Evolutionary conservation across 495 filamentous ascomycete species (phyloP).

Genomic region (Achaetomiella virescens): DNA sequence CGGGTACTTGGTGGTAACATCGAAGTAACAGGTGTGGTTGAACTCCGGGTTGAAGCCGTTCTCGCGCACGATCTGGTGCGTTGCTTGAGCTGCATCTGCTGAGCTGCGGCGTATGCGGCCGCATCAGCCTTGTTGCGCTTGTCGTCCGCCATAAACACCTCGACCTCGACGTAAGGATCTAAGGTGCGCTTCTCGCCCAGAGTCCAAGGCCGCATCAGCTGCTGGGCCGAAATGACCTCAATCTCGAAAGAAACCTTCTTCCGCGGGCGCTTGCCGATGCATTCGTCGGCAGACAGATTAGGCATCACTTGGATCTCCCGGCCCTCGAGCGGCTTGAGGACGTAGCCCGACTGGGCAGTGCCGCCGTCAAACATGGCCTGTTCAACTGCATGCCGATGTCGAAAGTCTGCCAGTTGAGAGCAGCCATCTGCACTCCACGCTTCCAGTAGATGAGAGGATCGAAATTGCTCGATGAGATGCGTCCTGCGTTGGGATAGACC

Average conservation of each 20-base stretch:
- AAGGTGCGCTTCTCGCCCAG: slow-evolving; percentile 65
- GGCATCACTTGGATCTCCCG: slow-evolving; percentile 52
- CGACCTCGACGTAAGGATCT: slow-evolving; percentile 90
- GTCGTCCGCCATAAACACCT: slow-evolving; percentile 91
- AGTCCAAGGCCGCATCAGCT: slow-evolving; percentile 74
- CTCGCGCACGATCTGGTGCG: slow-evolving; percentile 69
- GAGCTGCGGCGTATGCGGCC: slow-evolving; percentile 38
- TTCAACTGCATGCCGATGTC: slow-evolving; percentile 93
- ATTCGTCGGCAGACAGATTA: slow-evolving; percentile 38
- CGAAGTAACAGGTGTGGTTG: slow-evolving; percentile 62
- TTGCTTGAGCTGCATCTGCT: slow-evolving; percentile 58
- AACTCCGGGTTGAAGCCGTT: slow-evolving; percentile 93
- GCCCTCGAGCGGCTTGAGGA: slow-evolving; percentile 83
- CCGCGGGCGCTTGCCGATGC: slow-evolving; percentile 55
- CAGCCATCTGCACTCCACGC: slow-evolving; percentile 92
- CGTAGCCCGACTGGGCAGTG: slow-evolving; percentile 79
- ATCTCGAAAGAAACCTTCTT: slow-evolving; percentile 78
- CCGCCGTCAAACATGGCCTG: slow-evolving; percentile 97
- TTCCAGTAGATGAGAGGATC: slow-evolving; percentile 90
- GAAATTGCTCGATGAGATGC: slow-evolving; percentile 83
- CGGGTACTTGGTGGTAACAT: slow-evolving; percentile 81
- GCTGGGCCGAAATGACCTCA: slow-evolving; percentile 87
- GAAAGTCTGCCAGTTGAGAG: slow-evolving; percentile 97
- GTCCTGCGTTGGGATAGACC: slow-evolving; percentile 78
- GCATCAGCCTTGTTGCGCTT: slow-evolving; percentile 51